These are phyloP conservation scores for Schizosaccharomyces osmophilus DNA, from an alignment of 805 yeast genomes.

Conservation along the genomic window DNA sequence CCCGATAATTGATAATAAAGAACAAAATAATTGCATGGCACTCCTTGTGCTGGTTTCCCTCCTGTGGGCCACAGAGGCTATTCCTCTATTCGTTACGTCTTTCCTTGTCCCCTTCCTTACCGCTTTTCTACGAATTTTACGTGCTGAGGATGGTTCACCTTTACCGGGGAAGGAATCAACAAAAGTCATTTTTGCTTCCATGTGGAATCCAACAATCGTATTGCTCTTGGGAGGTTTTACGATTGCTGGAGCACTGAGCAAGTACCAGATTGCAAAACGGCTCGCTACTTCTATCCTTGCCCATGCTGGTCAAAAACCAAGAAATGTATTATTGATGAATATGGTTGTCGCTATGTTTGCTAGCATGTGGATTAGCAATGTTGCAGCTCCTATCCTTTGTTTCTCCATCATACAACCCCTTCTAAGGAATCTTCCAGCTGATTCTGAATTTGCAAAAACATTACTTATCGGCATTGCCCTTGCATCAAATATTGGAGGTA, in stretches of 20 bases:
- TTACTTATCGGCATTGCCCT: conserved; percentile 75
- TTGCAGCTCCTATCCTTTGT: conserved; percentile 89
- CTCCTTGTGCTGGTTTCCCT: conserved; percentile 57
- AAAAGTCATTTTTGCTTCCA: conserved; percentile 50
- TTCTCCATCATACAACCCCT: conserved; percentile 79
- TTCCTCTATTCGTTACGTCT: conserved; percentile 79
- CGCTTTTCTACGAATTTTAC: conserved; percentile 41
- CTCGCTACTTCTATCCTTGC: conserved; percentile 62
- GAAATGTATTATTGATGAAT: conserved; percentile 46
- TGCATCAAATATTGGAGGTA: conserved; percentile 85
- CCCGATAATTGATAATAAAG: conserved; percentile 26
- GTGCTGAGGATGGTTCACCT: conserved; percentile 27
- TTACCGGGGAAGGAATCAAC: conserved; percentile 49
- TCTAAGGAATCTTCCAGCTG: conserved; percentile 56
- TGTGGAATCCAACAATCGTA: conserved; percentile 93
- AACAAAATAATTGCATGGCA: conserved; percentile 64
- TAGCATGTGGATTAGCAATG: conserved; percentile 90
- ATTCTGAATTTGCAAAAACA: conserved; percentile 56
- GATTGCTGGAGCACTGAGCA: conserved; percentile 79
- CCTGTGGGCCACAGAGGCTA: conserved; percentile 80
- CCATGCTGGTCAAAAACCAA: conserved; percentile 68
- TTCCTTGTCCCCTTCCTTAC: conserved; percentile 58
- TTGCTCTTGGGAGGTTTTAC: conserved; percentile 81
- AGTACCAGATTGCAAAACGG: conserved; percentile 67
- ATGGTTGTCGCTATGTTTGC: conserved; percentile 71